These are phyloP conservation scores for Penicillium fimorum DNA, from an alignment of 495 filamentous ascomycete species.

Conservation along the genomic window DNA sequence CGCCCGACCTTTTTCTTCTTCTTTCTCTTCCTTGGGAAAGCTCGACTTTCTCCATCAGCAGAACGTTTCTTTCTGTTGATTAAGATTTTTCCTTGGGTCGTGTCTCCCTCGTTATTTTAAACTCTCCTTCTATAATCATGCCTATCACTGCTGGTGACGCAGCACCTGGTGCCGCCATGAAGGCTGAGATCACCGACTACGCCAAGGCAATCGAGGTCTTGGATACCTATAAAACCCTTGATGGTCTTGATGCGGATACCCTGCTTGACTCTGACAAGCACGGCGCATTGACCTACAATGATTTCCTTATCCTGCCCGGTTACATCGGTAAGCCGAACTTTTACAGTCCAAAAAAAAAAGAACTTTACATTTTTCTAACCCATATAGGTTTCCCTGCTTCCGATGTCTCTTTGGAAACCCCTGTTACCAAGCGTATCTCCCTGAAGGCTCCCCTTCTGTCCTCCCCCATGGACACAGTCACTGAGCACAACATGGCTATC, in stretches of 20 bases:
- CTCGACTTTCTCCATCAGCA: conserved; percentile 54
- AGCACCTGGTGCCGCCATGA: conserved; percentile 40
- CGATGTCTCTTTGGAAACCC: conserved; percentile 83
- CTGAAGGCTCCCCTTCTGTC: conserved; percentile 94
- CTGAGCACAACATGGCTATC: conserved; percentile 98
- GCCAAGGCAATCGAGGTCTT: conserved; percentile 75
- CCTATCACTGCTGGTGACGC: conserved; percentile 66
- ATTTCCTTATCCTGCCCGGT: conserved; percentile 66
- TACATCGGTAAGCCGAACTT: conserved; percentile 56
- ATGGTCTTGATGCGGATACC: conserved; percentile 81
- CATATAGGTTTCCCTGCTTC: conserved; percentile 78
- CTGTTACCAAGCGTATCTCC: conserved; percentile 87
- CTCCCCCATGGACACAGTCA: conserved; percentile 99
- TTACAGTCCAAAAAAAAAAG: conserved; percentile 10
- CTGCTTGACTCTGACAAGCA: conserved; percentile 82
- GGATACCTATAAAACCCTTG: conserved; percentile 64
- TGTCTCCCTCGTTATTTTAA: conserved; percentile 11
- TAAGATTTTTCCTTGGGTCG: conserved; percentile 20
- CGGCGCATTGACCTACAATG: conserved; percentile 87
- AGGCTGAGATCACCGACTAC: conserved; percentile 53
- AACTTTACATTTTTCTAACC: conserved; percentile 2
- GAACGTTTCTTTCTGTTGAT: conserved; percentile 51
- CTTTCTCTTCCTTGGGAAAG: conserved; percentile 57
- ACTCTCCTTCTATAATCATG: conserved; percentile 52
- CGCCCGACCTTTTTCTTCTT: conserved; percentile 45